Base-by-base conservation (phyloP, 805 yeast genomes). In the Suhomyces sp. region DNA sequence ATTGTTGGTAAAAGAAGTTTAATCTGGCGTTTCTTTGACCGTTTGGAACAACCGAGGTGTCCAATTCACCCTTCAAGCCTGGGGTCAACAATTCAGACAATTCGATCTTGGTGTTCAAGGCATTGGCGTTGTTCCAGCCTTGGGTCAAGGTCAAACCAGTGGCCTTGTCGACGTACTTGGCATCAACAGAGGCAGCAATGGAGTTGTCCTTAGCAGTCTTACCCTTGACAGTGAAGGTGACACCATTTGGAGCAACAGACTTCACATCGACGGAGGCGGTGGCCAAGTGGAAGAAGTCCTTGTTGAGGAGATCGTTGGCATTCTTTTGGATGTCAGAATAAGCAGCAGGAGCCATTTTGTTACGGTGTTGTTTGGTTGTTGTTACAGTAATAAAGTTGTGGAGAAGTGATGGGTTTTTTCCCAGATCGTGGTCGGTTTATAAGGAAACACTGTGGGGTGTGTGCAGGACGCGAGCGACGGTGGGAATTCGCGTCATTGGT, bases 91-190 rank as follows among this genome's bases (percentile, higher is more conserved):
- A 84, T 67, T 90, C 95, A 41, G 82, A 76, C 56, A 93, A 77
- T 74, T 91, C 97, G 53, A 93, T 76, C 77, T 88, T 91, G 72
- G 98, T 86, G 75, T 79, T 83, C 61, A 93, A 74, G 48, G 83
- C 77, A 68, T 91, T 91, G 66, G 95, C 83, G 54, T 95, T 87
- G 73, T 90, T 83, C 96, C 98, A 90, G 61, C 96, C 96, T 76
- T 93, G 98, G 52, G 96, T 88, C 60, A 93, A 72, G 48, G 96
- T 80, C 58, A 93, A 74, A 47, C 97, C 97, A 44, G 93, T 74
- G 45, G 88, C 76, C 76, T 88, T 88, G 79, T 93, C 98, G 44
- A 85, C 70, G 76, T 83, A 86, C 75, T 86, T 88, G 55, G 95
- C 85, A 70, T 93, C 98, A 40, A 93, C 71, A 58, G 83, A 79